phyloP scores from a whole-genome alignment of 495 filamentous ascomycete species.

The Talaromyces adpressus region DNA sequence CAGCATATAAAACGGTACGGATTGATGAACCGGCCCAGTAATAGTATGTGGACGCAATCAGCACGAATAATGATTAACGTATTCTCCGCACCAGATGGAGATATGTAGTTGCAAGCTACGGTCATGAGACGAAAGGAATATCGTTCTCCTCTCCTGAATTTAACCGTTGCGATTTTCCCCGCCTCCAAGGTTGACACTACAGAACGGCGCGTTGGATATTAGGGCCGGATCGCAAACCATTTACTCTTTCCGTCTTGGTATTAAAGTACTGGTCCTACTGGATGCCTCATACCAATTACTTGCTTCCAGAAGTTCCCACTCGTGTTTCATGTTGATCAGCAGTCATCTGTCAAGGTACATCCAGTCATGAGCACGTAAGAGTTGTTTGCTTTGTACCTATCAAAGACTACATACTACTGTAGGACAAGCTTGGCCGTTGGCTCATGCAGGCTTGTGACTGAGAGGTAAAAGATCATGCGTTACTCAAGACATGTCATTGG shows the following conservation, averaged over 20 bases:
- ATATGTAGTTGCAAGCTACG: background rate
- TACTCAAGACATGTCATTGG: background rate
- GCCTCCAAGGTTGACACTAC: background rate
- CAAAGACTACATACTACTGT: background rate
- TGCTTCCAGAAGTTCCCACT: background rate
- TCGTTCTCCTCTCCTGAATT: background rate
- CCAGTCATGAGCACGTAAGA: background rate
- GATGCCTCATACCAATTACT: background rate
- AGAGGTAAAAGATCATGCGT: background rate
- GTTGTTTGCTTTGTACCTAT: background rate
- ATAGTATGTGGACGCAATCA: background rate
- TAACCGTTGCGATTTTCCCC: background rate
- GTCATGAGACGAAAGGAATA: background rate
- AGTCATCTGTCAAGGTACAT: background rate
- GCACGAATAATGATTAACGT: background rate
- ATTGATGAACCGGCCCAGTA: background rate
- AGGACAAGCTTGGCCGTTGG: background rate
- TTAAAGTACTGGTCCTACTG: background rate
- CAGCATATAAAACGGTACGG: background rate
- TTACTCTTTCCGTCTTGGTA: background rate
- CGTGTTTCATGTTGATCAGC: background rate
- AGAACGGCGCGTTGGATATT: background rate
- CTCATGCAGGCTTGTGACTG: background rate
- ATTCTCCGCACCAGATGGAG: background rate
- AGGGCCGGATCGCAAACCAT: background rate